Base-by-base conservation (phyloP, 2,329 filamentous ascomycete species). In the Emericellopsis cladophorae region DNA sequence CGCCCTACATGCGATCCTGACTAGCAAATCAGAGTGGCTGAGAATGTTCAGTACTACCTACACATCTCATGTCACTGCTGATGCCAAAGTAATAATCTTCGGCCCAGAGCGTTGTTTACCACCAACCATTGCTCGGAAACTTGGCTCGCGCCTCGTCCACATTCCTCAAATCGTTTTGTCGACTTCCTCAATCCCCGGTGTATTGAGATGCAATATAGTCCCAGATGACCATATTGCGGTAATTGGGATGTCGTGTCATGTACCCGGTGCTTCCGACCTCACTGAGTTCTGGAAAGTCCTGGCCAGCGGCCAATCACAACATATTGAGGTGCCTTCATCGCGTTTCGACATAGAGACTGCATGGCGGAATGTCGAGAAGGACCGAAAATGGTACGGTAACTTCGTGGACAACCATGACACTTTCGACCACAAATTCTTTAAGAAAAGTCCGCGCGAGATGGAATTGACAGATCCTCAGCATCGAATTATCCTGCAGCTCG, bases 371-470 rank as follows among this genome's bases (percentile, higher is more conserved):
- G 40, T 39, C 11, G 21, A 36, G 7, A 12, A 1, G 15, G 14
- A 14, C 32, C 15, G n/a, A 33, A 37, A 33, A 29, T 48, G 44
- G 44, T 49, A 39, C 22, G 53, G 48, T 0, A 55, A 52, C 38
- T 51, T 54, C 23, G 41, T 54, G 12, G 37, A 49, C 7, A 42
- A 48, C 11, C 32, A 39, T 7, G 49, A 51, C 23, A 40, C 43
- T 2, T 65, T 65, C 40, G 65, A 68, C 44, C 50, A 60, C 22
- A 45, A 49, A 2, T 68, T 67, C 52, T 68, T 68, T 53, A 54
- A 56, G 24, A 59, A 58, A n/a, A 56, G 47, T 12, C 47, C 57
- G 6, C 53, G 55, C 4, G 62, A 65, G 51, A 53, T 51, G 14
- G 49, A 49, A 11, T 48, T 57, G 5, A 61, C 59, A 48, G 64